These are phyloP conservation scores for Choricystis sp. DNA, from an alignment of 139 green algal species.

Conservation along the genomic window DNA sequence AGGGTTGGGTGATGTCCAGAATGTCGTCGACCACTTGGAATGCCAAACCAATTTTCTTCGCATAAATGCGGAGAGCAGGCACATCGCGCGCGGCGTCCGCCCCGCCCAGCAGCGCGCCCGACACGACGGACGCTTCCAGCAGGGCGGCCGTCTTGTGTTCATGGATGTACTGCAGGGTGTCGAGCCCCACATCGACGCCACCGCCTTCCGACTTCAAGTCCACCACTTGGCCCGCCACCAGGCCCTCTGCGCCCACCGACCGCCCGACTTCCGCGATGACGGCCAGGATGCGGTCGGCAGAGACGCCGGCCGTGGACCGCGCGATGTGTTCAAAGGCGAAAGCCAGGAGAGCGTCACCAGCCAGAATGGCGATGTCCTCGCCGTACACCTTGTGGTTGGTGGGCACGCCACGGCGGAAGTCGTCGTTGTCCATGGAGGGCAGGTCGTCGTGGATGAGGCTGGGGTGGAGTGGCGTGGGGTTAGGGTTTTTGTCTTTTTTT, in stretches of 20 bases:
- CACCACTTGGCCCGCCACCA: slow-evolving; percentile 93
- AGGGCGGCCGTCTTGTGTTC: slow-evolving; percentile 96
- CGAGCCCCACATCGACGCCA: slow-evolving; percentile 56
- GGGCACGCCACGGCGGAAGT: slow-evolving; percentile 82
- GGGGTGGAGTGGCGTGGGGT: no score
- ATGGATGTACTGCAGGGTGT: slow-evolving; percentile 97
- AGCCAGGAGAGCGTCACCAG: slow-evolving; percentile 86
- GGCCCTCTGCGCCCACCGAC: slow-evolving; percentile 69
- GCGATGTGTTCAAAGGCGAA: slow-evolving; percentile 94
- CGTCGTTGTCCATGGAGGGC: slow-evolving; percentile 97
- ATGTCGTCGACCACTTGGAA: slow-evolving; percentile 99
- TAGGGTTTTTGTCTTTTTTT: no score
- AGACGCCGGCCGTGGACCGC: slow-evolving; percentile 60
- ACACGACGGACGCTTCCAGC: slow-evolving; percentile 87
- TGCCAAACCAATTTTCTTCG: slow-evolving; percentile 83
- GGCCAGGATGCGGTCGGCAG: slow-evolving; percentile 64
- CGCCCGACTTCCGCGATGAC: slow-evolving; percentile 75
- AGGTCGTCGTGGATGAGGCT: slow-evolving; percentile 71
- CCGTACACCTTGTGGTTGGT: slow-evolving; percentile 96
- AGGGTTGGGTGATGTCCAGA: slow-evolving; percentile 84
- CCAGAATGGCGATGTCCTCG: slow-evolving; percentile 93
- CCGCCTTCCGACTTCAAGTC: slow-evolving; percentile 86
- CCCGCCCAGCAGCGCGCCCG: slow-evolving; percentile 74
- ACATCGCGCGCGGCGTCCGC: slow-evolving; percentile 68
- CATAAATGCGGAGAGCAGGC: slow-evolving; percentile 80